Conservation (phyloP, 441 rosid genomes). For the Arabidopsis lyrata region DNA sequence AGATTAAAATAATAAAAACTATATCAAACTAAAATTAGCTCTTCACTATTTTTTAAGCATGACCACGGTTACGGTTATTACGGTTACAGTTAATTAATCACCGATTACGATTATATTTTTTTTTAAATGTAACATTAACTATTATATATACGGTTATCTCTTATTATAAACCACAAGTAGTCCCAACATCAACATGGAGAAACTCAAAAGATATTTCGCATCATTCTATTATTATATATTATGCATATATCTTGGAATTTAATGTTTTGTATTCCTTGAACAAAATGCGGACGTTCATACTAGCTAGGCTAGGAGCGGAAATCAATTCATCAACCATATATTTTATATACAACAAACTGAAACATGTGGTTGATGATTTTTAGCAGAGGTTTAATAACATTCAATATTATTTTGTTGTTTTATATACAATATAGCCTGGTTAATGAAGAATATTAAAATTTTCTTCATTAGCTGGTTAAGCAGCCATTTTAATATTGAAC, state of each 20-base stretch:
- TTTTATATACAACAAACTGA: constrained; percentile 13
- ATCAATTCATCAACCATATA: constrained; percentile 31
- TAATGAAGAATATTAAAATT: constrained; percentile 15
- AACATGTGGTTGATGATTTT: constrained; percentile 30
- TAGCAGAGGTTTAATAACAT: constrained; percentile 2
- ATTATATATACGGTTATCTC: too few relatives aligned
- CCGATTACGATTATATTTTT: too few relatives aligned
- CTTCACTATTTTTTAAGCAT: too few relatives aligned
- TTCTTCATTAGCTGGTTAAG: constrained; percentile 38
- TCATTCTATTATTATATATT: not conserved
- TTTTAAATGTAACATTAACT: too few relatives aligned
- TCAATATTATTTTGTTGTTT: constrained; percentile 4
- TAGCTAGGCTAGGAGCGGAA: constrained; percentile 12
- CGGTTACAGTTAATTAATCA: too few relatives aligned
- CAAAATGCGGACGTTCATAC: constrained; percentile 32
- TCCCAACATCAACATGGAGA: constrained; percentile 19
- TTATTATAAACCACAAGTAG: constrained; percentile 19
- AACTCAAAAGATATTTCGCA: constrained; percentile 15
- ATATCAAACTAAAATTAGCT: too few relatives aligned
- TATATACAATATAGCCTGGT: not conserved
- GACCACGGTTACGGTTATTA: too few relatives aligned
- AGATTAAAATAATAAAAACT: too few relatives aligned
- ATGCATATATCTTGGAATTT: constrained; percentile 11
- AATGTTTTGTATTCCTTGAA: constrained; percentile 14
- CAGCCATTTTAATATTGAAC: constrained; percentile 28